Base-by-base conservation (phyloP, 257 asterid species). In the Cynanchum wilfordii region DNA sequence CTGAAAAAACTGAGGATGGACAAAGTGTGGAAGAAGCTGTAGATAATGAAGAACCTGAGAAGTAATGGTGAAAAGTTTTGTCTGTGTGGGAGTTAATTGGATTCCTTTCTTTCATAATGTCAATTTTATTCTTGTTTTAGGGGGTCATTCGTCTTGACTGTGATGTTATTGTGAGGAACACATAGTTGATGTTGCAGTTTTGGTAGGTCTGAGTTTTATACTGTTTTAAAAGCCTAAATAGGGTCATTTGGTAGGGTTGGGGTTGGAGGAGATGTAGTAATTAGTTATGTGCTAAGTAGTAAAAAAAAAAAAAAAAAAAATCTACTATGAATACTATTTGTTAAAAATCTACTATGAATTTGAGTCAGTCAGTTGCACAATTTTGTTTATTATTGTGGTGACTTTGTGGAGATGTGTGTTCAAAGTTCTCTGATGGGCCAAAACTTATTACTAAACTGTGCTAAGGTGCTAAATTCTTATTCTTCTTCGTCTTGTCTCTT, bases 1-100 rank as follows among this genome's bases (percentile, higher is more conserved):
- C 79, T 44, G 85, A 78, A 57, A 67, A 30, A 27, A 68, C 51
- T 62, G 86, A 59, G 51, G 79, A 72, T 24, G 83, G 64, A 47
- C 56, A 38, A 54, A 72, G 22, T 38, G 85, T 82, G 63, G 83
- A 76, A 38, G 40, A 70, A 67, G 83, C 74, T 47, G 47, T 70
- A 74, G 77, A 57, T 15, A 47, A 57, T 11, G 54, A 38, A 66
- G 81, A 77, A 1, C 49, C 72, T 10, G 64, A 80, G 64, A 45
- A 30, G 2, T 72, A 70, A 73, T 33, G 58, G 60, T 30, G 36
- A 66, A 70, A 73, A 72, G 27, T 44, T 73, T 62, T 63, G 76
- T 45, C 27, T 3, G 47, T 66, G 30, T 66, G 49, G 64, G 60
- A 64, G 16, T 42, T 56, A 65, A 20, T 55, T 68, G 72, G 72